Percentiles rank a stretch among this genome's conserved stretches.
phyloP scores from a whole-genome alignment of 768 basidiomycete genomes.

The Mycena vitilis region DNA sequence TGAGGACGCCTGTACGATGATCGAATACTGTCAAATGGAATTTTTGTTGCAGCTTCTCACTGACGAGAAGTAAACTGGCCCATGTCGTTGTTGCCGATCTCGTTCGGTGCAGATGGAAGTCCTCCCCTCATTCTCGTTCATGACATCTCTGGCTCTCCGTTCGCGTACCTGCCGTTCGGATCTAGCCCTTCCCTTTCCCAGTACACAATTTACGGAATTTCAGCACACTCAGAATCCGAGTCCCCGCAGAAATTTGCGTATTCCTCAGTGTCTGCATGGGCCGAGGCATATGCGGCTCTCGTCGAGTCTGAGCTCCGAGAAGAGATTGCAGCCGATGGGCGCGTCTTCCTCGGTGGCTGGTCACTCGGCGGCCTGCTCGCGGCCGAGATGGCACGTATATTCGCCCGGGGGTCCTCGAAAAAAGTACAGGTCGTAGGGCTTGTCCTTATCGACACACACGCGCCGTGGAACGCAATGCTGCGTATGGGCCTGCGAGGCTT shows the following conservation, averaged over 20 bases:
- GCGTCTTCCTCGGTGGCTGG: slow-evolving; percentile 28
- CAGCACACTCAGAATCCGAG: slow-evolving; percentile 19
- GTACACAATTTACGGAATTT: slow-evolving; percentile 23
- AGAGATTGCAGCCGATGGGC: not conserved
- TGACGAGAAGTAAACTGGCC: not conserved
- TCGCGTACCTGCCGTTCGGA: slow-evolving; percentile 19
- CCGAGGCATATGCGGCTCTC: slow-evolving; percentile 15
- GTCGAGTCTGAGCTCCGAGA: slow-evolving; percentile 19
- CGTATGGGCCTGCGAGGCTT: slow-evolving; percentile 11
- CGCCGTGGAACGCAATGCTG: slow-evolving; percentile 15
- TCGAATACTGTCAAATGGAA: no score
- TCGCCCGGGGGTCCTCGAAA: slow-evolving; percentile 6
- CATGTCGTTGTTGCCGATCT: slow-evolving; percentile 25
- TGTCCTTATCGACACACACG: slow-evolving; percentile 17
- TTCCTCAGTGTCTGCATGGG: slow-evolving; percentile 15
- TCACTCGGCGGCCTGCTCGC: slow-evolving; percentile 23
- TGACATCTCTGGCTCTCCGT: slow-evolving; percentile 23
- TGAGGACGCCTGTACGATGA: no score
- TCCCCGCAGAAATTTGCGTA: slow-evolving; percentile 11
- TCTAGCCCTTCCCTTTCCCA: slow-evolving; percentile 7
- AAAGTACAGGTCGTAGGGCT: slow-evolving; percentile 12
- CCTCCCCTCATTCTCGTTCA: slow-evolving; percentile 22
- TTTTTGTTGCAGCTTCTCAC: no score
- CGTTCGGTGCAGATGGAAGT: slow-evolving; percentile 15
- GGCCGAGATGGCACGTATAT: slow-evolving; percentile 23